Evolutionary conservation across 768 basidiomycete genomes (phyloP).

Genomic region (Mrakia blollopis): DNA sequence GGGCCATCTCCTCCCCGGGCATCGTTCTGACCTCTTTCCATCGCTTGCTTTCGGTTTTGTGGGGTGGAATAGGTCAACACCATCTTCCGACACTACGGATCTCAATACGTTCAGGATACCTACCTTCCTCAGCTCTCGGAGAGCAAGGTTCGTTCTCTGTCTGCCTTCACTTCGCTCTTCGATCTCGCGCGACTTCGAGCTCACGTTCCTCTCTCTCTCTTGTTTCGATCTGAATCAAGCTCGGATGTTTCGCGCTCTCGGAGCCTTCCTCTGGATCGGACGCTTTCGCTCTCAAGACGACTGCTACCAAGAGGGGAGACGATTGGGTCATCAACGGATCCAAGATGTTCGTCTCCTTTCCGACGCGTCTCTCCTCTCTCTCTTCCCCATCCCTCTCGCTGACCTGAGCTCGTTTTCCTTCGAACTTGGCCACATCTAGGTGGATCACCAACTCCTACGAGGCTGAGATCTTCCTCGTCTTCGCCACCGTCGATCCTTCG

Average conservation of each 20-base stretch:
- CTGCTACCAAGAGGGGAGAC: slow-evolving; percentile 67
- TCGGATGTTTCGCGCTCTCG: slow-evolving; percentile 92
- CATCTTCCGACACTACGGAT: slow-evolving; percentile 79
- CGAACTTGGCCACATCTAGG: slow-evolving; percentile 31
- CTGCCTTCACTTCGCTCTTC: slow-evolving; percentile 12
- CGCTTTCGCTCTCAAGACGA: slow-evolving; percentile 92
- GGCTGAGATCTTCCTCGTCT: slow-evolving; percentile 68
- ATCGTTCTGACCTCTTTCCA: too few species aligned
- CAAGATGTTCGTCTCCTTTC: slow-evolving; percentile 60
- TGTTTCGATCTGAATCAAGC: slow-evolving; percentile 49
- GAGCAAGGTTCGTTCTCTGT: slow-evolving; percentile 55
- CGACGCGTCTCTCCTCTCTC: neutral
- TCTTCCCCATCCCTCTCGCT: neutral
- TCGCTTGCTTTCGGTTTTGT: neutral
- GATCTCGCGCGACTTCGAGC: neutral
- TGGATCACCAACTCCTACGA: slow-evolving; percentile 97
- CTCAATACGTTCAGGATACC: slow-evolving; percentile 74
- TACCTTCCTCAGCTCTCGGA: slow-evolving; percentile 80
- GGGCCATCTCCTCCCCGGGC: neutral
- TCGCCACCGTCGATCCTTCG: slow-evolving; percentile 81
- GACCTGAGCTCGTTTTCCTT: neutral
- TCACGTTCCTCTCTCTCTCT: neutral
- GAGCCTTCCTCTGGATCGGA: slow-evolving; percentile 92
- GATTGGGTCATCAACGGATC: slow-evolving; percentile 90
- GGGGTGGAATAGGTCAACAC: slow-evolving; percentile 52